Evolutionary conservation across 2,329 filamentous ascomycete genomes (phyloP).

Genomic region (Calonectria pseudoturangicola): DNA sequence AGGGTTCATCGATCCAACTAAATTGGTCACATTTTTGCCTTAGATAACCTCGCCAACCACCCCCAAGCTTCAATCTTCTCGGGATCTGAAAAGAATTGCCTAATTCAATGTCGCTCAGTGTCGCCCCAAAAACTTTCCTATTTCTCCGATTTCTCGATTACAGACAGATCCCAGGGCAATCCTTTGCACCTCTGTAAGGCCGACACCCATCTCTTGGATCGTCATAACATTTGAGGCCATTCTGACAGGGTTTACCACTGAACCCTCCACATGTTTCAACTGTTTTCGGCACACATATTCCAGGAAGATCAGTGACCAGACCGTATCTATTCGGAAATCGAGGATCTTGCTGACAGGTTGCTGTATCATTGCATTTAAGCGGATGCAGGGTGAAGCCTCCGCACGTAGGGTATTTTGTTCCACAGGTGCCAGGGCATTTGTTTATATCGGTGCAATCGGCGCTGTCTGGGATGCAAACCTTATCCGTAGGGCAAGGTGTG

Average conservation of each 20-base stretch:
- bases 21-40: neutral
- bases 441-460: neutral
- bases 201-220: neutral
- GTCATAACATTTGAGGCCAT: neutral
- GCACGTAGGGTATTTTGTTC: neutral
- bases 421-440: conserved; percentile 8
- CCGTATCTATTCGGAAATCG: conserved; percentile 4
- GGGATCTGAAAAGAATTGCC: too few species aligned
- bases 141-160: neutral
- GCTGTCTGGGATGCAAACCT: neutral
- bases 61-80: too few species aligned
- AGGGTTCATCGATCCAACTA: too few species aligned
- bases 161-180: neutral
- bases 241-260: neutral
- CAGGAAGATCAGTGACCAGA: neutral
- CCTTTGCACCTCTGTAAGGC: neutral
- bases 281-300: neutral
- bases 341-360: neutral
- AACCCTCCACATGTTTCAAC: neutral
- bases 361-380: neutral
- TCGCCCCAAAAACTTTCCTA: too few species aligned
- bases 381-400: neutral
- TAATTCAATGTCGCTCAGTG: too few species aligned
- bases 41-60: neutral
- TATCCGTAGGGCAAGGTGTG: neutral